Evolutionary conservation across 176 grass and related monocot species (phyloP).

Genomic region (Triticum aestivum): IWGSC_CS_RefSeq_v2.1 NC_057802.1:349546986-349547485

Average conservation of each 20-base stretch:
- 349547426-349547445: constrained; percentile 63
- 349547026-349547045: too few relatives aligned
- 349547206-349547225: not conserved
- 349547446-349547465: constrained; percentile 83
- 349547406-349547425: constrained; percentile 54
- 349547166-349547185: not conserved
- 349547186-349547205: not conserved
- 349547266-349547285: not conserved
- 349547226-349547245: not conserved
- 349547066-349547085: too few relatives aligned
- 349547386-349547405: constrained; percentile 70
- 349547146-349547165: not conserved
- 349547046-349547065: too few relatives aligned
- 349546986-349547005: too few relatives aligned
- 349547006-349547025: too few relatives aligned
- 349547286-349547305: not conserved
- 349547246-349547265: not conserved
- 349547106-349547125: not conserved
- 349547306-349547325: not conserved
- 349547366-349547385: constrained; percentile 51
- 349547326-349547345: constrained; percentile 24
- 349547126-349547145: not conserved
- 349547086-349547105: not conserved
- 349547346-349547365: constrained; percentile 57
- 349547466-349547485: not conserved